phyloP scores from a whole-genome alignment of 2,329 filamentous ascomycete genomes.

The Alternaria sp. region DNA sequence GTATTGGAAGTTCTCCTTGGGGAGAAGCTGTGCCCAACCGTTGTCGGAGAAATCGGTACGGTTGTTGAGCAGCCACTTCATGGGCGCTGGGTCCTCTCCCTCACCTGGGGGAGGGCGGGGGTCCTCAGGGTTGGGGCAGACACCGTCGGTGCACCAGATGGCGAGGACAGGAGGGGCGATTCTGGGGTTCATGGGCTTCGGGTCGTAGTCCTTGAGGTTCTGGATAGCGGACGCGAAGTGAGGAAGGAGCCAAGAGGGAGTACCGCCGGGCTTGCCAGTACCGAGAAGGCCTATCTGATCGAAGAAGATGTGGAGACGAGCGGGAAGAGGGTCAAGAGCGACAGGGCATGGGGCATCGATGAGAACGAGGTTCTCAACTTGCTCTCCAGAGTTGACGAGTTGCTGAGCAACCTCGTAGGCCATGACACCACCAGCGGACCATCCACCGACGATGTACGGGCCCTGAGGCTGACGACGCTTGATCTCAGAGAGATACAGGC shows the following conservation, averaged over 20 bases:
- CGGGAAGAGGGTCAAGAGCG: constrained; percentile 57
- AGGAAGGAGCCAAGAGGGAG: constrained; percentile 75
- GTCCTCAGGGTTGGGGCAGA: constrained; percentile 71
- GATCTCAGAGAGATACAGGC: constrained; percentile 72
- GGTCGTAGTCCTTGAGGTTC: constrained; percentile 72
- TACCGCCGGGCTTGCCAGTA: constrained; percentile 63
- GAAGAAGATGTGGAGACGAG: constrained; percentile 73
- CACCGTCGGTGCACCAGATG: constrained; percentile 77
- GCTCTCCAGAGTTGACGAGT: constrained; percentile 56
- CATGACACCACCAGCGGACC: constrained; percentile 63
- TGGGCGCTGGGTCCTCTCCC: constrained; percentile 60
- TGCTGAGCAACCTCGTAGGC: constrained; percentile 60
- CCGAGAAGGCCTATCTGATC: constrained; percentile 74
- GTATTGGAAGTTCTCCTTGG: constrained; percentile 66
- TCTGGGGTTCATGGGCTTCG: constrained; percentile 65
- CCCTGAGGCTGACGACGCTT: constrained; percentile 72
- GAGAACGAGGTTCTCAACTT: constrained; percentile 58
- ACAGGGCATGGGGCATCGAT: constrained; percentile 63
- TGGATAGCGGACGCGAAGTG: constrained; percentile 74
- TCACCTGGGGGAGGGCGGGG: constrained; percentile 69
- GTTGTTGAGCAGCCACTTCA: constrained; percentile 75
- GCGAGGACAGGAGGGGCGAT: constrained; percentile 67
- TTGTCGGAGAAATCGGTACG: constrained; percentile 74
- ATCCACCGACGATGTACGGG: constrained; percentile 62
- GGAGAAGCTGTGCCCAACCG: constrained; percentile 71